Conservation (phyloP, 2,329 filamentous ascomycete genomes). For the Claviceps sp. region DNA sequence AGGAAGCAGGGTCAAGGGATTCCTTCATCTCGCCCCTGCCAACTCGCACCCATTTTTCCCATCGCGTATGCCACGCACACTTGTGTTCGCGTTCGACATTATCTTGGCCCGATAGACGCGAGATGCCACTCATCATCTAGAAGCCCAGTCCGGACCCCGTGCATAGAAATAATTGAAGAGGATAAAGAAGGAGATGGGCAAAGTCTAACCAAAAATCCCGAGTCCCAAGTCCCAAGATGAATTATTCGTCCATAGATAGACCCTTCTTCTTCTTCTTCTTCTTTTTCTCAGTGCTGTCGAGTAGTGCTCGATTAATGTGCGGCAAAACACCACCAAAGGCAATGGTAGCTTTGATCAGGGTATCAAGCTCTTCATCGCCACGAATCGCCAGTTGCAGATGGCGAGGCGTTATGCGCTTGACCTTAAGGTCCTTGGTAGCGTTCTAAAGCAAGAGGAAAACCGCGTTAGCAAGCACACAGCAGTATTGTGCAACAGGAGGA, state of each 20-base stretch:
- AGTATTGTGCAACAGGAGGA: not conserved
- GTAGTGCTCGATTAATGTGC: constrained; percentile 93
- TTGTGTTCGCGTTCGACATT: not conserved
- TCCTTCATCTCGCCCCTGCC: not conserved
- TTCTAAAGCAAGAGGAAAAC: constrained; percentile 39
- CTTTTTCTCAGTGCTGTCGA: constrained; percentile 58
- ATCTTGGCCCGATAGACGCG: constrained; percentile 1
- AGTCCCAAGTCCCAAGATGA: not conserved
- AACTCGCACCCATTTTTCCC: not conserved
- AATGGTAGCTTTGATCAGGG: constrained; percentile 92
- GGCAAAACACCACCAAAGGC: constrained; percentile 96
- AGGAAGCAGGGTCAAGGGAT: not conserved
- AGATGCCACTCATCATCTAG: constrained; percentile 1
- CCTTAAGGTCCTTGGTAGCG: constrained; percentile 97
- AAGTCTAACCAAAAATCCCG: constrained; percentile 9
- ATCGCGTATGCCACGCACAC: not conserved
- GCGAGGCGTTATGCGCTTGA: constrained; percentile 98
- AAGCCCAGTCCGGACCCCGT: constrained; percentile 1
- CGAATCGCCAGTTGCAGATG: constrained; percentile 96
- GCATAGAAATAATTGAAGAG: constrained; percentile 1
- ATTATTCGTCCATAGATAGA: constrained; percentile 34
- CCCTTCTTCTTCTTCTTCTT: constrained; percentile 98
- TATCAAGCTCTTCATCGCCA: constrained; percentile 96
- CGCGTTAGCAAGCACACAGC: not conserved
- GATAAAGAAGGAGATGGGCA: constrained; percentile 3